These are phyloP conservation scores for Excoecaria agallocha DNA, from an alignment of 345 rosid species.

Conservation along the genomic window DNA sequence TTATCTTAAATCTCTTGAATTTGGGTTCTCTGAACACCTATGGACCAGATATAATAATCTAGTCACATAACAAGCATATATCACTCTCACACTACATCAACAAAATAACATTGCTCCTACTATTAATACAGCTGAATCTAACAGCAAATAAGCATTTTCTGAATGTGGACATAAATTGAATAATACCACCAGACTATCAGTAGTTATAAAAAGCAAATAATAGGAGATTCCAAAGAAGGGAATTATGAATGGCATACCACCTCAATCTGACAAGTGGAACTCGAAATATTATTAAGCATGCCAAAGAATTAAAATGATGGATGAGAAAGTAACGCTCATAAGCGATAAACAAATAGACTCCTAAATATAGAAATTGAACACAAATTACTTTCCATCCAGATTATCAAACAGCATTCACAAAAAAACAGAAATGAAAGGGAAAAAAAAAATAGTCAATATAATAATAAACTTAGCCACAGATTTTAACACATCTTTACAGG, in stretches of 20 bases:
- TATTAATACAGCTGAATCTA: neutral
- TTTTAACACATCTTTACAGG: neutral
- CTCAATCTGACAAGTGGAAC: neutral
- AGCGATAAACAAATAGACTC: neutral
- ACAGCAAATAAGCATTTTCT: neutral
- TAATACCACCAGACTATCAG: neutral
- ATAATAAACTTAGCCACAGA: neutral
- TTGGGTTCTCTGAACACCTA: neutral
- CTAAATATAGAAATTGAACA: neutral
- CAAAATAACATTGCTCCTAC: neutral
- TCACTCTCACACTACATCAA: neutral
- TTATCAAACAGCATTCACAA: neutral
- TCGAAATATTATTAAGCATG: neutral
- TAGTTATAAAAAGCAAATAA: neutral
- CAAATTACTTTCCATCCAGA: neutral
- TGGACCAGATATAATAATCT: neutral
- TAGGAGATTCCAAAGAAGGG: neutral
- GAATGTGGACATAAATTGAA: neutral
- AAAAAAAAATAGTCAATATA: too few relatives aligned
- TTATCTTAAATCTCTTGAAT: neutral
- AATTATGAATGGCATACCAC: neutral
- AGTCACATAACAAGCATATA: too few relatives aligned
- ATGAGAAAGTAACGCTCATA: neutral
- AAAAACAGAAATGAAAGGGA: too few relatives aligned
- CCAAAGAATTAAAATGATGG: too few relatives aligned